Percentiles rank a stretch among this genome's conserved stretches.
Conservation (phyloP, 2,329 filamentous ascomycete species). For the Fusarium concolor region DNA sequence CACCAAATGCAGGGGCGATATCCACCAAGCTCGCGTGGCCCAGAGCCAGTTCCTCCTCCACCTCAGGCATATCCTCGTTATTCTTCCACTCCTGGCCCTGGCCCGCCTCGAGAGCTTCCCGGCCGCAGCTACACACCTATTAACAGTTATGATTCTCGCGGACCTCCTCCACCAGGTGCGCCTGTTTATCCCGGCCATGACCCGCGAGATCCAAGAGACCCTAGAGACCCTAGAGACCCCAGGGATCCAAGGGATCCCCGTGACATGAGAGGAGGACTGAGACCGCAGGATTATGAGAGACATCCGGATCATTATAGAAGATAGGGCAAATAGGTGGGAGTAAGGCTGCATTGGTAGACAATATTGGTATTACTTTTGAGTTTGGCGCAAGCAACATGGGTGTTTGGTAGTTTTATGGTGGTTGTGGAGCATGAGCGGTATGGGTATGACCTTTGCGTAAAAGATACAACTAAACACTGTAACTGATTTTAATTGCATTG, state of each 20-base stretch:
- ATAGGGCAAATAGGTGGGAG: slow-evolving; percentile 39
- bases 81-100: slow-evolving; percentile 56
- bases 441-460: not conserved
- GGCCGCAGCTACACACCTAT: slow-evolving; percentile 61
- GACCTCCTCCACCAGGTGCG: slow-evolving; percentile 53
- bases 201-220: slow-evolving; percentile 44
- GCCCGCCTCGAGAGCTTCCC: slow-evolving; percentile 55
- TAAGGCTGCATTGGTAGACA: not conserved
- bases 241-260: slow-evolving; percentile 50
- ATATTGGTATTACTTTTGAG: not conserved
- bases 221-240: slow-evolving; percentile 41
- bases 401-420: not conserved
- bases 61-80: slow-evolving; percentile 59
- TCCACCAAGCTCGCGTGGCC: slow-evolving; percentile 54
- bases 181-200: slow-evolving; percentile 49
- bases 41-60: slow-evolving; percentile 56
- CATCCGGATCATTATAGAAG: slow-evolving; percentile 60
- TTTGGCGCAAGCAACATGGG: slow-evolving; percentile 10
- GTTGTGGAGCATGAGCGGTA: not conserved
- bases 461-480: not conserved
- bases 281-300: slow-evolving; percentile 60
- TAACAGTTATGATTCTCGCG: slow-evolving; percentile 55
- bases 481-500: not conserved
- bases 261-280: slow-evolving; percentile 56
- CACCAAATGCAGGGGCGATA: slow-evolving; percentile 55